Evolutionary conservation across 2,329 filamentous ascomycete genomes (phyloP).

Genomic region (Phialophora tarda): DNA sequence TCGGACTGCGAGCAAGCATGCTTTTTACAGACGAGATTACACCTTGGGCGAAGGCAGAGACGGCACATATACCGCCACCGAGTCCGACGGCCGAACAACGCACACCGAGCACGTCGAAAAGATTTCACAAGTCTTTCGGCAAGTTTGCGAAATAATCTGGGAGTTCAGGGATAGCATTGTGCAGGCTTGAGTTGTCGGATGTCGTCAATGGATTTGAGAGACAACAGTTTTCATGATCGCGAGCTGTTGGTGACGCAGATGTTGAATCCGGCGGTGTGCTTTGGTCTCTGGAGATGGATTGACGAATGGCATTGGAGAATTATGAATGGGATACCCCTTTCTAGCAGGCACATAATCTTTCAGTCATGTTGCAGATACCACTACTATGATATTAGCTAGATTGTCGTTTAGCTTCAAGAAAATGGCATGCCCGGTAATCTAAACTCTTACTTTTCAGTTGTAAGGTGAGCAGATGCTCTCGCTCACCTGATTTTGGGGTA

Average conservation of each 20-base stretch:
- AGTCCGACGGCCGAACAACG: neutral
- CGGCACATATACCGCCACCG: neutral
- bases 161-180: neutral
- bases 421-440: neutral
- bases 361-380: neutral
- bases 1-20: constrained; percentile 35
- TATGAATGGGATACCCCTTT: constrained; percentile 10
- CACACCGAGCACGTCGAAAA: constrained; percentile 18
- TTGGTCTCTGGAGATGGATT: constrained; percentile 5
- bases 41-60: constrained; percentile 34
- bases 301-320: neutral
- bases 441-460: too few species aligned
- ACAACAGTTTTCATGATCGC: neutral
- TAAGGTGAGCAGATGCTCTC: too few species aligned
- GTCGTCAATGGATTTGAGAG: neutral
- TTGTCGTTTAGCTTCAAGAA: neutral
- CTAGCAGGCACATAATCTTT: neutral
- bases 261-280: neutral
- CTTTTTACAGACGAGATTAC: constrained; percentile 26
- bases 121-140: constrained; percentile 31
- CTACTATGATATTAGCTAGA: neutral
- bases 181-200: neutral
- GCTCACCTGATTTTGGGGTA: neutral
- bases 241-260: neutral
- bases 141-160: constrained; percentile 31